phyloP scores from a whole-genome alignment of 768 basidiomycete genomes.

The Gymnopilus dilepis region DNA sequence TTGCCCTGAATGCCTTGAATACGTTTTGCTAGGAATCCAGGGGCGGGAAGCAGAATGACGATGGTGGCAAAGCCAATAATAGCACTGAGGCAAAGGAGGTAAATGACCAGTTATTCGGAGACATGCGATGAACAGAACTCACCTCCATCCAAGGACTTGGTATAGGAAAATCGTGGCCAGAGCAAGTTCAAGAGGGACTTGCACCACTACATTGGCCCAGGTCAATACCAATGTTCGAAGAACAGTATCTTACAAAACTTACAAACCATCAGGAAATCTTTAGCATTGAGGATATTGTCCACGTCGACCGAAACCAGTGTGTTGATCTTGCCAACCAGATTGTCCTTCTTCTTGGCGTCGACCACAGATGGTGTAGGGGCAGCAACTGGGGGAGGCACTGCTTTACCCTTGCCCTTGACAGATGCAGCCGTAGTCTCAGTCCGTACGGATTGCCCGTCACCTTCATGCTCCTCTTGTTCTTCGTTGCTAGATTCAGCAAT shows the following conservation, averaged over 20 bases:
- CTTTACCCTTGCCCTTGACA: conserved; percentile 10
- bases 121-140: neutral
- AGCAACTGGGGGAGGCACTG: conserved; percentile 13
- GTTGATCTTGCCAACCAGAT: conserved; percentile 77
- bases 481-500: neutral
- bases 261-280: conserved; percentile 40
- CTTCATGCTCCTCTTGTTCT: conserved; percentile 22
- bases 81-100: conserved; percentile 14
- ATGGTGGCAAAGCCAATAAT: conserved; percentile 54
- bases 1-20: conserved; percentile 53
- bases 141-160: conserved; percentile 52
- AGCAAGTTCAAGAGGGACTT: conserved; percentile 44
- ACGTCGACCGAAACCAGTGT: conserved; percentile 75
- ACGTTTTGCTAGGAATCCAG: conserved; percentile 52
- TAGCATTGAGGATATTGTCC: conserved; percentile 39
- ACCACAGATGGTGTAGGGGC: neutral
- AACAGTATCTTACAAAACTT: neutral
- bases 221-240: neutral
- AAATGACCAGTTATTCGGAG: neutral
- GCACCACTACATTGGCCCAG: conserved; percentile 26
- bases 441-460: conserved; percentile 48
- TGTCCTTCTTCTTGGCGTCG: conserved; percentile 37
- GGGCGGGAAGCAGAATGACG: conserved; percentile 58
- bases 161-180: conserved; percentile 50
- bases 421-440: neutral